Base-by-base conservation (phyloP, 371 early-diverging fungal genomes). In the Mucor saturninus region DNA sequence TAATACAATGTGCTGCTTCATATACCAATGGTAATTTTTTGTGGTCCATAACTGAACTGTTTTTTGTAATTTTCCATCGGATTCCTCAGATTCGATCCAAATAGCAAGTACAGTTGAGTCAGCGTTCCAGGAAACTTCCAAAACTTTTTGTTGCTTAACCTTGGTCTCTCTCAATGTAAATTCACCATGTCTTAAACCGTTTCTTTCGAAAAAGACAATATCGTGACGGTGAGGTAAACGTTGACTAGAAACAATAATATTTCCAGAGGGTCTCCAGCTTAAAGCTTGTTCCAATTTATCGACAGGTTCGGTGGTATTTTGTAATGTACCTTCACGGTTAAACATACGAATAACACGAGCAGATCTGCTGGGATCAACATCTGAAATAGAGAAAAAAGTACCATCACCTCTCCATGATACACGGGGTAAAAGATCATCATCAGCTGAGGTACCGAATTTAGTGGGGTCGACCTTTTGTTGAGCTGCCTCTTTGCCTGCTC, bases 401-500 rank as follows among this genome's bases (percentile, higher is more conserved):
- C 94, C 96, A 73, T 98, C 98, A 3, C 95, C 95, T 50, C 95
- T 81, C 98, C 97, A 98, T 42, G 93, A 84, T 2, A 98, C 67
- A 10, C 92, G 86, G n/a, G 93, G 86, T 2, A 57, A 59, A 1
- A 62, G 49, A 73, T 94, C 95, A 61, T 98, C 98, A 59, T 91
- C 89, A 0, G 76, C 74, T 4, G 91, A 89, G n/a, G 71, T 66
- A 21, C 78, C 80, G 52, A 79, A 82, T 70, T 74, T 72, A 11
- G 75, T 75, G 5, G 80, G 67, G 57, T 86, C 85, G 2, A 84
- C 75, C 54, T 83, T 85, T 64, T 68, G 74, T 50, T 75, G 78
- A 8, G 82, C 95, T 6, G 93, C 93, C 49, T 75, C 78, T 71
- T 96, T 98, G 56, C 96, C 96, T 30, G 80, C 93, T 14, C 88